Conservation (phyloP, 2,329 filamentous ascomycete genomes). For the Ophiocordyceps unilateralis region DNA sequence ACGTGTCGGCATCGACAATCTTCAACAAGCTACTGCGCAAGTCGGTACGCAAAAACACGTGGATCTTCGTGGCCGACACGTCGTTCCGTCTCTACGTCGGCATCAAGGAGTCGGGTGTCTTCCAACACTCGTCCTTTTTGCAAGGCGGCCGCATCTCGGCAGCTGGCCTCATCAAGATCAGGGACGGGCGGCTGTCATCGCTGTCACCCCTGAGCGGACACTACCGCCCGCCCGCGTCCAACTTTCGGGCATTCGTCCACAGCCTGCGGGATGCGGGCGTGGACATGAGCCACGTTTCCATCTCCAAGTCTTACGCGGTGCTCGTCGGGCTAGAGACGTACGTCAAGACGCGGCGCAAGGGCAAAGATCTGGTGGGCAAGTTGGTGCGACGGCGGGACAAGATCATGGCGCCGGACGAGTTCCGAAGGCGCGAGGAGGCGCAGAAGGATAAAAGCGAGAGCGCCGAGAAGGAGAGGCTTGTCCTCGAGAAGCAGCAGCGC, state of each 20-base stretch:
- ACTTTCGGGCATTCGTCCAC: conserved; percentile 68
- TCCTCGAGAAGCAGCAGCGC: conserved; percentile 20
- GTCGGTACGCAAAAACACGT: conserved; percentile 70
- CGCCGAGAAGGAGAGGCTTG: conserved; percentile 30
- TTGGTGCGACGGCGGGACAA: conserved; percentile 38
- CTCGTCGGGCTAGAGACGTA: conserved; percentile 73
- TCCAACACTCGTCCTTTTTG: conserved; percentile 82
- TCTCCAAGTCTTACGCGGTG: conserved; percentile 68
- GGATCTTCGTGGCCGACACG: conserved; percentile 87
- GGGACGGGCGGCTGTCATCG: conserved; percentile 57
- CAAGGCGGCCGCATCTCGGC: conserved; percentile 67
- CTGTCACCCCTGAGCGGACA: conserved; percentile 61
- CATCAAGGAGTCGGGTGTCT: conserved; percentile 75
- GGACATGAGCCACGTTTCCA: conserved; percentile 63
- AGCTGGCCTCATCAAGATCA: conserved; percentile 73
- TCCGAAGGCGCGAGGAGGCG: conserved; percentile 37
- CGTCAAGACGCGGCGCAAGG: conserved; percentile 46
- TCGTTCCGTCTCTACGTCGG: conserved; percentile 74
- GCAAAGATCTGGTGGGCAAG: conserved; percentile 36
- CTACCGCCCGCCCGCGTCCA: conserved; percentile 68
- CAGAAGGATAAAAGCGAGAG: conserved; percentile 44
- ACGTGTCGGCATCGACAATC: conserved; percentile 54
- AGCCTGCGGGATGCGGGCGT: conserved; percentile 55
- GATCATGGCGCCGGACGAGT: conserved; percentile 42
- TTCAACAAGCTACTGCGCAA: conserved; percentile 66